Percentiles rank a stretch among this genome's conserved stretches.
Evolutionary conservation across 2,329 filamentous ascomycete genomes (phyloP).

Genomic region (Apiospora phragmitis): DNA sequence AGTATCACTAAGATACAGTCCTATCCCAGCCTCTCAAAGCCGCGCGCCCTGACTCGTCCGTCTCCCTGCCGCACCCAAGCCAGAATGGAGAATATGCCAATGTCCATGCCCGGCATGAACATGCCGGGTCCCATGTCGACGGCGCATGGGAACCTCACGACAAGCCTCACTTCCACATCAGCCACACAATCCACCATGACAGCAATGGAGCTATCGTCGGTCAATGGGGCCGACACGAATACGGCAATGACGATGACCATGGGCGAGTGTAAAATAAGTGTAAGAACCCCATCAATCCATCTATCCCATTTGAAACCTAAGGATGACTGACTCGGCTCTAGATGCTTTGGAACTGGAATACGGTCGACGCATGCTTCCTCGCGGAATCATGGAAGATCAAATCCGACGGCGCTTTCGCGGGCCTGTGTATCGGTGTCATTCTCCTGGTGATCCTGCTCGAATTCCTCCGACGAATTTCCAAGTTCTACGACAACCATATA

Average conservation of each 20-base stretch:
- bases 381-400: constrained; percentile 68
- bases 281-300: background rate
- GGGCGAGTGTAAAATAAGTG: constrained; percentile 12
- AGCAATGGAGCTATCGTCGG: background rate
- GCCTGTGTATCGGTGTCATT: constrained; percentile 76
- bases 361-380: constrained; percentile 73
- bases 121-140: constrained; percentile 12
- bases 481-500: constrained; percentile 72
- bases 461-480: constrained; percentile 66
- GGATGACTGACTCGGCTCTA: constrained; percentile 28
- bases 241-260: background rate
- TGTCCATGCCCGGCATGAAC: constrained; percentile 13
- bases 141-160: background rate
- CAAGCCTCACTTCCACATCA: background rate
- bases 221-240: background rate
- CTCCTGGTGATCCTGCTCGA: constrained; percentile 74
- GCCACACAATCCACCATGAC: background rate
- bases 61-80: background rate
- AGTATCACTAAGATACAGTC: background rate
- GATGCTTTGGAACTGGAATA: constrained; percentile 84
- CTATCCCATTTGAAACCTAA: background rate
- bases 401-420: constrained; percentile 71
- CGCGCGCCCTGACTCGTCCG: background rate
- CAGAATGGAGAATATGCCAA: constrained; percentile 7
- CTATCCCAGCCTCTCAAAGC: background rate